Evolutionary conservation across 2,329 filamentous ascomycete species (phyloP), one percentile per base, ranked within the genome.

Genomic region (Lasiodiplodia sp.): DNA sequence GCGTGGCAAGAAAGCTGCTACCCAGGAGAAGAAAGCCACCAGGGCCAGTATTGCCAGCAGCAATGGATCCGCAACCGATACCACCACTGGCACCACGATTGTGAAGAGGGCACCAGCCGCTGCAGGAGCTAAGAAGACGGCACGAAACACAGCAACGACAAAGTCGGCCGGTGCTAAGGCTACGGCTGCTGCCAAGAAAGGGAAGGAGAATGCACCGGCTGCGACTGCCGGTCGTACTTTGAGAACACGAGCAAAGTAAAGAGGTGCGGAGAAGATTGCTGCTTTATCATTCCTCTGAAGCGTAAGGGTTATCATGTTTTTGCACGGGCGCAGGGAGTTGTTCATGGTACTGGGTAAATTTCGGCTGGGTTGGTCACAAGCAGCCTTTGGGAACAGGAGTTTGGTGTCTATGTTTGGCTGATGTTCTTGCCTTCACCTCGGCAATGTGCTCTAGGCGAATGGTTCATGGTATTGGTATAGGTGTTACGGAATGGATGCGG

Each of bases 11-110:
- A 58, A 57, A 25, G 11, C 65, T 6, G 81, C 82, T n/a, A 79
- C 81, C 25, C 73, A 82, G 10, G 83, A 44, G 16, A 67, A 44
- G 44, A 67, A 28, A 47, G 76, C 82, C 11, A 71, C 56, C n/a
- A 65, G 67, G 23, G 60, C 44, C n/a, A 58, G 71, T 70, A 84
- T 87, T 76, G 79, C 60, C 12, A 58, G 57, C 38, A 92, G 90
- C 73, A 85, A 81, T 72, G 83, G 82, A 68, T 91, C 89, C 75
- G 83, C 86, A 18, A 91, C 89, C 72, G 87, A 90, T 67, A 84
- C 81, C 5, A 92, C 89, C 77, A 87, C 76, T 23, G 78, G 86
- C 16, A 86, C 87, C 8, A 92, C 90, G 0, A 88, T 91, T 25
- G 83, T 91, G 53, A 86, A 86, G 77, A 76, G 82, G 21, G 75